Conservation (phyloP, 2,329 filamentous ascomycete species). For the Colletotrichum echinochloae region DNA sequence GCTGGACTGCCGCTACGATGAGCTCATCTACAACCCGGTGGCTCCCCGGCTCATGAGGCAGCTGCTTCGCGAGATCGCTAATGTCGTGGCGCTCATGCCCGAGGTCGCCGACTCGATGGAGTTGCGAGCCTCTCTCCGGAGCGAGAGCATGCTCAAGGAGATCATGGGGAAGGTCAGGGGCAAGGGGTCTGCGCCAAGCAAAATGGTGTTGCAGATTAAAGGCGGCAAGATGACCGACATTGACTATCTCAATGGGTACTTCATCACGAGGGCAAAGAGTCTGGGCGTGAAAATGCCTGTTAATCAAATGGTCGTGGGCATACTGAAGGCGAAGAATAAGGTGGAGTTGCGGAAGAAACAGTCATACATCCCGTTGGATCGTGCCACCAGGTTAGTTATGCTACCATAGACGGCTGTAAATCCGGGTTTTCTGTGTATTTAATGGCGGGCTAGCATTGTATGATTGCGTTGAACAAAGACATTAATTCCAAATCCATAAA, state of each 20-base stretch:
- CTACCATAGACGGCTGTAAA: background rate
- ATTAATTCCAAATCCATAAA: background rate
- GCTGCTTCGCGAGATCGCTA: conserved; percentile 79
- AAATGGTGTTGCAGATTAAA: conserved; percentile 76
- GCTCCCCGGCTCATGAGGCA: conserved; percentile 75
- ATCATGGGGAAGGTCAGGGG: conserved; percentile 69
- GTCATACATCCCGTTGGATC: conserved; percentile 50
- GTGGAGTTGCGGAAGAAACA: conserved; percentile 49
- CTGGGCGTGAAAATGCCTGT: conserved; percentile 77
- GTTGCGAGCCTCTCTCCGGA: conserved; percentile 67
- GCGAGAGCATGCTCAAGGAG: conserved; percentile 70
- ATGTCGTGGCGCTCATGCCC: conserved; percentile 78
- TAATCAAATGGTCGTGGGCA: conserved; percentile 78
- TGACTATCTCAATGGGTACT: conserved; percentile 89
- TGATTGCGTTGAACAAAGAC: conserved; percentile 4
- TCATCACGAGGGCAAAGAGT: conserved; percentile 78
- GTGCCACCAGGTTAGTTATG: conserved; percentile 46
- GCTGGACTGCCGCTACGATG: conserved; percentile 80
- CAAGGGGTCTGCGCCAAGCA: conserved; percentile 65
- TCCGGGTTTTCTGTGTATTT: conserved; percentile 7
- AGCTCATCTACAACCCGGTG: conserved; percentile 74
- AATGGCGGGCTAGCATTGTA: conserved; percentile 21
- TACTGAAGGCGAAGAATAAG: conserved; percentile 77
- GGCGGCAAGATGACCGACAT: conserved; percentile 77
- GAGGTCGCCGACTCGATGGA: conserved; percentile 75